Evolutionary conservation across 495 filamentous ascomycete species (phyloP), one percentile per base, ranked within the genome.

Genomic region (Penicillium argentinense): DNA sequence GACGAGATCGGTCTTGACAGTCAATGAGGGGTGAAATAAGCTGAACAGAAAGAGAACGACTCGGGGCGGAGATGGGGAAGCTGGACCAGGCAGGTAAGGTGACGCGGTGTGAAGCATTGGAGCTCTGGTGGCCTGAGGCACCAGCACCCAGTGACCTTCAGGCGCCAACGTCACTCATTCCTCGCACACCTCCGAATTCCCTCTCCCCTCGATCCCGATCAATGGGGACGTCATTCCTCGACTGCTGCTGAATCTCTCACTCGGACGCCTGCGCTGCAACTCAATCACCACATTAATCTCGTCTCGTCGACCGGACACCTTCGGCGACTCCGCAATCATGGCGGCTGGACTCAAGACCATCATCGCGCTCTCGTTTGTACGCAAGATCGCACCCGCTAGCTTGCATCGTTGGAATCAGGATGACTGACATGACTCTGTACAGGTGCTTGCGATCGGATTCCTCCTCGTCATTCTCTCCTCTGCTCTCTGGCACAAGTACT

Each of bases 381-480:
- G 81, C 22, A 21, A 5, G 13, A n/a, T 14, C 23, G 27, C 13
- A 16, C 33, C 24, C 6, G 22, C 39, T 22, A 4, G 7, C 26
- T 14, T 28, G 22, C 41, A 18, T 19, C 8, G 13, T 3, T 23
- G 6, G 18, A 26, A 45, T 7, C 9, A 3, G 14, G 2, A 9
- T 18, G 13, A 11, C 24, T 47, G 18, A 14, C 21, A 18, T 64
- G 40, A 67, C 38, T n/a, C 32, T 21, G 28, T 6, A 39, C 41
- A 91, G 87, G 80, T 98, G 61, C 89, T 98, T 45, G 95, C 95
- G 49, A 93, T 98, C 64, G 93, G 93, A 60, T 98, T 98, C 80
- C 89, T 98, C 60, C 91, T 98, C 51, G 92, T 97, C 33, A 98
- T 98, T 72, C 88, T 98, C 62, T 96, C 91, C 49, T 93, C 90